Evolutionary conservation across 257 asterid species (phyloP).

Genomic region (Plantago major): DNA sequence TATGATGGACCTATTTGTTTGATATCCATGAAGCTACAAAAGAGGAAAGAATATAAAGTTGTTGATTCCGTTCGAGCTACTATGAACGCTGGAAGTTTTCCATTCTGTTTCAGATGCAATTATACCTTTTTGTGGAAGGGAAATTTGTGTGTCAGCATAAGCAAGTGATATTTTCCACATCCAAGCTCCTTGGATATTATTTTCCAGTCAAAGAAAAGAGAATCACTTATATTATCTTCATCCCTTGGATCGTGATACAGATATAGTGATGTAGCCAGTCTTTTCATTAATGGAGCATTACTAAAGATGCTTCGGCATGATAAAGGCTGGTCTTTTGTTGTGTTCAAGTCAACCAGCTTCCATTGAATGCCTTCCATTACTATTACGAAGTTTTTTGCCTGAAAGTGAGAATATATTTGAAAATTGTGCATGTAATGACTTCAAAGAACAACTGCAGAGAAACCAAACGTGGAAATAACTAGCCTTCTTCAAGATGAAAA

Average conservation of each 20-base stretch:
- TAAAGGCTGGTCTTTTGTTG: conserved; percentile 40
- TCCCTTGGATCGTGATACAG: conserved; percentile 34
- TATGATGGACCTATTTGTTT: conserved; percentile 40
- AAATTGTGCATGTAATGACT: not conserved
- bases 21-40: conserved; percentile 51
- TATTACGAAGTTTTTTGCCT: conserved; percentile 57
- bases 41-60: conserved; percentile 17
- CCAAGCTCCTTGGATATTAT: conserved; percentile 40
- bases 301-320: conserved; percentile 61
- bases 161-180: conserved; percentile 63
- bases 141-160: conserved; percentile 69
- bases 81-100: conserved; percentile 10
- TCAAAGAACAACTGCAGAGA: conserved; percentile 4
- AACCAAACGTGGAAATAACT: not conserved
- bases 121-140: conserved; percentile 66
- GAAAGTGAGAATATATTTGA: conserved; percentile 20
- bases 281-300: conserved; percentile 32
- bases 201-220: conserved; percentile 33
- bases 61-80: conserved; percentile 6
- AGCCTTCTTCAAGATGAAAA: not conserved
- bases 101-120: conserved; percentile 15
- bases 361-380: conserved; percentile 57
- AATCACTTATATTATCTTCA: conserved; percentile 29
- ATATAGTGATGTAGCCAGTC: conserved; percentile 37
- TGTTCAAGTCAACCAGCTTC: conserved; percentile 33